Evolutionary conservation across 768 basidiomycete genomes (phyloP).

Genomic region (Lactarius hatsudake): DNA sequence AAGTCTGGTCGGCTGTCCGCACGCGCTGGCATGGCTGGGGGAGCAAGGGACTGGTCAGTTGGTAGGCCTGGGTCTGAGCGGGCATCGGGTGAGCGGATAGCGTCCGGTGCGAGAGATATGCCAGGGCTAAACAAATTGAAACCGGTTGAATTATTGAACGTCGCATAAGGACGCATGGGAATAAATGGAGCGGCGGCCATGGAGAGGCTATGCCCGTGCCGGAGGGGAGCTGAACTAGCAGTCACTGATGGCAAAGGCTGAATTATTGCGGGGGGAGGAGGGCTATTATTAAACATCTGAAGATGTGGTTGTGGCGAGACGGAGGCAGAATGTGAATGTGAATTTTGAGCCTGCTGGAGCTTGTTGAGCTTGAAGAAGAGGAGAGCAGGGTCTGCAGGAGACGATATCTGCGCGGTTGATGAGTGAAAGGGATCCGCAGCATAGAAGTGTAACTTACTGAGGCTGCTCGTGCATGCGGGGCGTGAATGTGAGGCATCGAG

Average conservation of each 20-base stretch:
- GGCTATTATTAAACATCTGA: slow-evolving; percentile 37
- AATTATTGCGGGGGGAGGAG: slow-evolving; percentile 49
- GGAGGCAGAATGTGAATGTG: slow-evolving; percentile 52
- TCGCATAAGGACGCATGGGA: slow-evolving; percentile 33
- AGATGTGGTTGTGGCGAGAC: slow-evolving; percentile 60
- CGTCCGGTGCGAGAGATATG: slow-evolving; percentile 52
- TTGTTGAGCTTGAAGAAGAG: slow-evolving; percentile 82
- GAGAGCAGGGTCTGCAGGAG: slow-evolving; percentile 83
- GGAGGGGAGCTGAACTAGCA: slow-evolving; percentile 44
- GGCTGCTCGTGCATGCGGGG: slow-evolving; percentile 78
- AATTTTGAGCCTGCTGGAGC: slow-evolving; percentile 67
- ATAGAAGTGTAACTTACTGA: slow-evolving; percentile 55
- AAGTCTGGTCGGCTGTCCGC: slow-evolving; percentile 68
- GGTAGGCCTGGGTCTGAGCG: slow-evolving; percentile 55
- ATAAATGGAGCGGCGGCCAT: slow-evolving; percentile 57
- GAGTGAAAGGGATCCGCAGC: slow-evolving; percentile 7
- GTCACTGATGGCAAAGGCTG: slow-evolving; percentile 29
- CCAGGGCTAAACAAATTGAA: slow-evolving; percentile 67
- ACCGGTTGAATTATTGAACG: slow-evolving; percentile 39
- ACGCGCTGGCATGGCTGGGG: slow-evolving; percentile 40
- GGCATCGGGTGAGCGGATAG: slow-evolving; percentile 35
- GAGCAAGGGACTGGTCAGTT: slow-evolving; percentile 46
- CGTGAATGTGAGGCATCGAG: slow-evolving; percentile 58
- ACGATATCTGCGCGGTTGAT: slow-evolving; percentile 62
- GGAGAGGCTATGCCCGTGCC: slow-evolving; percentile 74